Base-by-base conservation (phyloP, 2,329 filamentous ascomycete species). In the Phialophora expanda region DNA sequence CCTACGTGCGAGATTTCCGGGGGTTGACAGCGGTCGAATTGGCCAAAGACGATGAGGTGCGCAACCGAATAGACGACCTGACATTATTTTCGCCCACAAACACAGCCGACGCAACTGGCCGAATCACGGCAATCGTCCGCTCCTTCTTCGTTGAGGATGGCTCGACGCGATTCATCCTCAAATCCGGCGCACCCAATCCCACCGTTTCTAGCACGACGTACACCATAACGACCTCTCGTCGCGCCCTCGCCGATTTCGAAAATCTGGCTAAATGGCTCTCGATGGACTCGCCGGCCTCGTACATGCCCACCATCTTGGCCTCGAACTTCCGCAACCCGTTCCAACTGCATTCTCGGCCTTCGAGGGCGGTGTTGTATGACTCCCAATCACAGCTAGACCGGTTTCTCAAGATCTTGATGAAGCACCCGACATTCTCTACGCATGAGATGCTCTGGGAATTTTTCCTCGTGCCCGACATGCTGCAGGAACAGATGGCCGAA, bases 391-490 rank as follows among this genome's bases (percentile, higher is more conserved):
- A 90, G 17, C 87, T 97, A 22, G 92, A 99, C 77, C 90, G 88
- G 71, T 97, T 98, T 73, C 81, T 99, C 72, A 92, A 91, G 70
- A 92, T 93, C 20, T 85, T 99, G 69, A 84, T 99, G 28, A 84
- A 87, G 8, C 95, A 99, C 74, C 90, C 94, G 3, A 98, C 95
- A 0, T 97, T 99, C 75, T 87, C 92, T 0, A 97, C 92, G 0
- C 96, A 99, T 75, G 95, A 99, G 80, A 92, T 98, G 85, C 85
- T 99, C 1, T 99, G 95, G 96, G 95, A 99, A 74, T 99, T 99
- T 79, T 97, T 99, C 78, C 85, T 99, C 0, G 93, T 99, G 12
- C 95, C 95, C 1, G 95, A 99, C 72, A 87, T 99, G 57, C 92
- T 97, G 75, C 86, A 91, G 0, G 88, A 92, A 22, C 92, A 93